Evolutionary conservation across 768 basidiomycete species (phyloP), one percentile per base, ranked within the genome.

Genomic region (Candolleomyces eurysporus): DNA sequence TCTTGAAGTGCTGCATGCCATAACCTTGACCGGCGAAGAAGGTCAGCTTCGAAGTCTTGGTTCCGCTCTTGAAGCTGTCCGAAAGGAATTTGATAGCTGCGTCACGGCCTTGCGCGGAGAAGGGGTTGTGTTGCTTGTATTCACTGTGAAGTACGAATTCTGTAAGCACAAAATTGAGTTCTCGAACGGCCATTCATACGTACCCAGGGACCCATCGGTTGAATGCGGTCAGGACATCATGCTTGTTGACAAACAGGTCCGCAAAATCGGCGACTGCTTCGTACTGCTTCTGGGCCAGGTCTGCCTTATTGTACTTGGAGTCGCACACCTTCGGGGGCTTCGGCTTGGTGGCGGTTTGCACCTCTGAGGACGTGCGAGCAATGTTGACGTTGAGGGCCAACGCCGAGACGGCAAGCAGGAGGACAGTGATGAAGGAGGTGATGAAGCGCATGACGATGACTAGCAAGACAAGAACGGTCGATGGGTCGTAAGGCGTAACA

Each of bases 121-220:
- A 55, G 7, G 60, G 60, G 54, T 56, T 61, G 32, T 61, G 60
- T n/a, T 61, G 48, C 42, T 36, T 32, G 31, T 61, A 61, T 31
- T 61, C 42, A 2, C 60, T 61, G 45, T 55, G n/a, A 8, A 59
- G 32, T 26, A 21, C 11, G 3, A 21, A n/a, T n/a, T 50, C 16
- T 17, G 13, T 49, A 22, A 32, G 53, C 36, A 5, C 5, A 14
- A 9, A 2, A n/a, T 17, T 59, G 8, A n/a, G 39, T 40, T 13
- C 10, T 32, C 16, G 13, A 32, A 36, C 5, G 31, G 5, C 6
- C 46, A 22, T 14, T 30, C 6, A 45, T 5, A 42, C 60, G 5
- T 49, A 61, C 60, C 60, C 60, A 32, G 60, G 60, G 13, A 61
- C 53, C 31, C 42, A 61, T 48, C 53, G 52, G 22, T 61, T 39